Percentiles rank a stretch among this genome's conserved stretches.
These are phyloP conservation scores for Hemisphaericaspora lyxosophila DNA, from an alignment of 1,139 yeast genomes.

Conservation along the genomic window DNA sequence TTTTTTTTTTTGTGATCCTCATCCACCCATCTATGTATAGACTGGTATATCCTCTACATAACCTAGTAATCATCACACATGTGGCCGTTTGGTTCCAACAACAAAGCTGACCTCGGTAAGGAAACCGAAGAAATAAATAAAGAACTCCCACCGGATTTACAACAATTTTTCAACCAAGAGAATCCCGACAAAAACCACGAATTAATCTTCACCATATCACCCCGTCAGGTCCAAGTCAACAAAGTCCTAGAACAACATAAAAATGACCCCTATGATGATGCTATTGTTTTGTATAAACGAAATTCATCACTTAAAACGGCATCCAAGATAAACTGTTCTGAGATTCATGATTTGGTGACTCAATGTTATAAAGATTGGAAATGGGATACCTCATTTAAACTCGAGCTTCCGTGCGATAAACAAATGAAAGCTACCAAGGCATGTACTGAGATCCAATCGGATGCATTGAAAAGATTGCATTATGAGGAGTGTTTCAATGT, in stretches of 20 bases:
- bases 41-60: too few species aligned
- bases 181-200: conserved; percentile 31
- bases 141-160: conserved; percentile 32
- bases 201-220: conserved; percentile 27
- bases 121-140: conserved; percentile 27
- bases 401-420: conserved; percentile 29
- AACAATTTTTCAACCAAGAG: conserved; percentile 31
- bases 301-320: conserved; percentile 27
- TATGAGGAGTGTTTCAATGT: conserved; percentile 41
- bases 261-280: conserved; percentile 22
- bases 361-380: conserved; percentile 40
- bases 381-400: conserved; percentile 17
- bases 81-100: conserved; percentile 27
- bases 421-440: conserved; percentile 27
- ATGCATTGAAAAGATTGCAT: conserved; percentile 35
- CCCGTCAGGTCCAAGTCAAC: conserved; percentile 31
- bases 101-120: conserved; percentile 13
- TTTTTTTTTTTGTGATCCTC: too few species aligned
- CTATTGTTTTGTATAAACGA: conserved; percentile 35
- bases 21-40: too few species aligned
- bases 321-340: conserved; percentile 42
- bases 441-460: conserved; percentile 37
- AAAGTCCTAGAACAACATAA: conserved; percentile 22
- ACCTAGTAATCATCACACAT: too few species aligned
- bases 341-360: conserved; percentile 38